Evolutionary conservation across 176 grass and related monocot genomes (phyloP).

Genomic region (Juncus inflexus): DNA sequence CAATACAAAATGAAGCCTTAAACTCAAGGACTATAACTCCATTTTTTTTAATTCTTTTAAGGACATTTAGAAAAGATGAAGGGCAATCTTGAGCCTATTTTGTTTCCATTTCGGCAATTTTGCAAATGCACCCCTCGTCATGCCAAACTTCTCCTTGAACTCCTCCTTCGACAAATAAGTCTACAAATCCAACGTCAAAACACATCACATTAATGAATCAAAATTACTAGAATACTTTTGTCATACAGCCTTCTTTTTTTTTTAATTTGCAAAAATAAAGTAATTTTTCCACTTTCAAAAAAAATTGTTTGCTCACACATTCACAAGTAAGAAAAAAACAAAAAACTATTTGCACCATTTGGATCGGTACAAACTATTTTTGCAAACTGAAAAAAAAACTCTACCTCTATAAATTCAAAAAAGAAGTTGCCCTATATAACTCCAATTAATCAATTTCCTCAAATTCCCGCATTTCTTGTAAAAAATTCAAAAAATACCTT

Average conservation of each 20-base stretch:
- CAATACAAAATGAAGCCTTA: constrained; percentile 25
- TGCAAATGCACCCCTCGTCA: constrained; percentile 66
- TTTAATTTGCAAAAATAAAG: neutral
- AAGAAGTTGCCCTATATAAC: neutral
- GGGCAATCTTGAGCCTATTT: constrained; percentile 71
- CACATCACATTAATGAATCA: neutral
- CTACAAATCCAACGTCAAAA: constrained; percentile 36
- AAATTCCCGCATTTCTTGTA: too few species aligned
- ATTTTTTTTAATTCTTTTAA: constrained; percentile 19
- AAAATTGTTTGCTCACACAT: neutral
- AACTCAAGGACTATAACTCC: constrained; percentile 20
- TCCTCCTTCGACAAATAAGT: constrained; percentile 68
- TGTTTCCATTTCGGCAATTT: constrained; percentile 89
- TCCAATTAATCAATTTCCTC: too few species aligned
- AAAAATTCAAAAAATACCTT: too few species aligned
- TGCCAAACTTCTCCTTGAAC: constrained; percentile 88
- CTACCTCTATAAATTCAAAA: too few species aligned
- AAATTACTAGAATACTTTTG: neutral
- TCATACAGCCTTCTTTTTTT: neutral
- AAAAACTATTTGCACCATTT: too few species aligned
- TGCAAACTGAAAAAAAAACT: too few species aligned
- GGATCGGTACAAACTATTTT: too few species aligned
- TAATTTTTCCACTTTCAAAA: constrained; percentile 10
- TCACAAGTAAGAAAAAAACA: too few species aligned
- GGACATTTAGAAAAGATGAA: constrained; percentile 64